phyloP scores from a whole-genome alignment of 768 basidiomycete genomes.

The Clavulina sp. region DNA sequence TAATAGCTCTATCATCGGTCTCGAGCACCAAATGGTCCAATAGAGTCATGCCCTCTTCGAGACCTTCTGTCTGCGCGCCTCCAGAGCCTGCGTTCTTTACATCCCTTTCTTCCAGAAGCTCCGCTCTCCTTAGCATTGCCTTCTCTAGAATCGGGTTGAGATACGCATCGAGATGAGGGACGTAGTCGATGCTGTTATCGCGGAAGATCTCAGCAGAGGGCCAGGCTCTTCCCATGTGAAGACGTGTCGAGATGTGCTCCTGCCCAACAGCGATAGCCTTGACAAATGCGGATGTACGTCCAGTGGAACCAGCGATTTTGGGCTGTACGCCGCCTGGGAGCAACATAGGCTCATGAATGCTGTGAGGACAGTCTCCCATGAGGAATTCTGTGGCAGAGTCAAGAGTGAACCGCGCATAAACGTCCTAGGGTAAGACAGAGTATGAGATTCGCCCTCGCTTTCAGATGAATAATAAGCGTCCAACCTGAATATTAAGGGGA shows the following conservation, averaged over 20 bases:
- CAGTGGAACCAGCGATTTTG: no score
- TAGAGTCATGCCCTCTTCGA: slow-evolving; percentile 38
- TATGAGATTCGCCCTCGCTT: neutral
- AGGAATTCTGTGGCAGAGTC: slow-evolving; percentile 52
- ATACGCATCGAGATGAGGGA: slow-evolving; percentile 1
- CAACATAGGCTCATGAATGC: slow-evolving; percentile 32
- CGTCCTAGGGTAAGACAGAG: slow-evolving; percentile 27
- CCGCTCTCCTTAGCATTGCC: neutral
- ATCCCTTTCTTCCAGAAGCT: slow-evolving; percentile 17
- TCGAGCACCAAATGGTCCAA: slow-evolving; percentile 48
- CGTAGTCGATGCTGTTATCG: slow-evolving; percentile 17
- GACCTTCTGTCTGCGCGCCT: no score
- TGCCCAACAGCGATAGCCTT: slow-evolving; percentile 35
- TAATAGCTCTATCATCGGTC: slow-evolving; percentile 43
- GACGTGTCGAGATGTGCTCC: slow-evolving; percentile 22
- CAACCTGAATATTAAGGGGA: slow-evolving; percentile 39
- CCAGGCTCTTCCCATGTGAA: slow-evolving; percentile 27
- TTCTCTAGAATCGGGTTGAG: neutral
- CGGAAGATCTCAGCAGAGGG: slow-evolving; percentile 26
- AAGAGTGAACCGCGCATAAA: slow-evolving; percentile 44
- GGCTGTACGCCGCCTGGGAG: slow-evolving; percentile 13
- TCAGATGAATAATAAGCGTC: neutral
- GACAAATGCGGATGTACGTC: slow-evolving; percentile 16
- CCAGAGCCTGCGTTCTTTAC: slow-evolving; percentile 36
- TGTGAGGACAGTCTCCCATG: slow-evolving; percentile 40